Percentiles rank a stretch among this genome's conserved stretches.
phyloP scores from a whole-genome alignment of 140 eudicot species.

The Cichorium intybus region DNA sequence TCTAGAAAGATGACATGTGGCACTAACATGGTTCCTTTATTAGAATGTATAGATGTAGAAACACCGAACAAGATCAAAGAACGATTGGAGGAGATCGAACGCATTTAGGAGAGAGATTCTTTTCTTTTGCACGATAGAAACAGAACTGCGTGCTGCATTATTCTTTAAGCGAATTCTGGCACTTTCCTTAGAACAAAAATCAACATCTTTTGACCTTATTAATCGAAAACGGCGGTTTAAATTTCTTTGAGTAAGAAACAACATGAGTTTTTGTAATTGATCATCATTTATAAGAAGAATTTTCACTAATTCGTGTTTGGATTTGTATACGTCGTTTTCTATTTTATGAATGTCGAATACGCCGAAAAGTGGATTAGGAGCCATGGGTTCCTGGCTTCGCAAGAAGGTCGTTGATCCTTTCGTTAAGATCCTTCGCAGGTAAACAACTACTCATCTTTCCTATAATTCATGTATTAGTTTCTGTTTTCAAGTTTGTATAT shows the following conservation, averaged over 20 bases:
- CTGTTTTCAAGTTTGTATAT: not conserved
- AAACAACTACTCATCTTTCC: not conserved
- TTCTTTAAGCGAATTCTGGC: not conserved
- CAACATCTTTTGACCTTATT: not conserved
- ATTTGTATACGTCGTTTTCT: not conserved
- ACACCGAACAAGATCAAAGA: conserved; percentile 17
- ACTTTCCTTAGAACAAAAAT: conserved; percentile 19
- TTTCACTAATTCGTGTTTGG: not conserved
- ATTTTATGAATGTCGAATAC: conserved; percentile 23
- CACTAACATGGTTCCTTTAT: too few relatives aligned
- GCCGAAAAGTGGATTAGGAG: conserved; percentile 28
- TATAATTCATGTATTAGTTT: not conserved
- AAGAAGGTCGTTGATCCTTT: conserved; percentile 51
- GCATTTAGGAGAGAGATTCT: not conserved
- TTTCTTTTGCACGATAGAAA: not conserved
- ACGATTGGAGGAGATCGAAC: conserved; percentile 7
- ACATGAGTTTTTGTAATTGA: not conserved
- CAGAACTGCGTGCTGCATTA: not conserved
- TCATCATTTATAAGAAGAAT: not conserved
- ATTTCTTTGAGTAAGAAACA: not conserved
- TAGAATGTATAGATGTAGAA: too few relatives aligned
- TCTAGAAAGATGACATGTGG: too few relatives aligned
- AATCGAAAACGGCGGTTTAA: not conserved
- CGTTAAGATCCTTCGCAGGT: conserved; percentile 49
- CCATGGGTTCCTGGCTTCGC: conserved; percentile 41